A percentile compares a stretch with the other conserved stretches of the same genome.
These are phyloP conservation scores for Jaapia argillacea DNA, from an alignment of 768 basidiomycete genomes.

Conservation along the genomic window DNA sequence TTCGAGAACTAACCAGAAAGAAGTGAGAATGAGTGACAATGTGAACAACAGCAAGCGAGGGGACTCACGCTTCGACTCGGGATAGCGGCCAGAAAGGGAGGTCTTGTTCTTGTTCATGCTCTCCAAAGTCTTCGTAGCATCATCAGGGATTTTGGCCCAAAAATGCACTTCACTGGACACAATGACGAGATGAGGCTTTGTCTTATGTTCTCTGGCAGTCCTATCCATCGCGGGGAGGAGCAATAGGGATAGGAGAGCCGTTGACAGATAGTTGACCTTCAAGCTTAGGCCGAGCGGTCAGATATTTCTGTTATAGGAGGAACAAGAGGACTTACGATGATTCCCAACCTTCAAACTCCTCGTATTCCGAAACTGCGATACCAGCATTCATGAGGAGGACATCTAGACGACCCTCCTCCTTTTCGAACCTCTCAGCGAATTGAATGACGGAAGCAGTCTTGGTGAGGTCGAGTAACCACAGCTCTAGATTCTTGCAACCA, in stretches of 20 bases:
- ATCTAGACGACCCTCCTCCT: conserved; percentile 9
- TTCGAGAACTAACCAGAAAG: background rate
- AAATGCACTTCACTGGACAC: conserved; percentile 12
- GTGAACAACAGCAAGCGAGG: background rate
- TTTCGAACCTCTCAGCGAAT: conserved; percentile 10
- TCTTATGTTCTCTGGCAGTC: conserved; percentile 4
- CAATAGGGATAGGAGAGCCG: conserved; percentile 10
- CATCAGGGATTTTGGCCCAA: background rate
- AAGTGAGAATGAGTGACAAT: too few relatives aligned
- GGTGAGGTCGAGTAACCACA: conserved; percentile 15
- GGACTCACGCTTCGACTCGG: background rate
- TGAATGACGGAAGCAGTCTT: conserved; percentile 9
- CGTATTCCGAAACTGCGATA: conserved; percentile 1
- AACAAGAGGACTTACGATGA: conserved; percentile 6
- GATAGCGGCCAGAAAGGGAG: background rate
- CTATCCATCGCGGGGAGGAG: conserved; percentile 12
- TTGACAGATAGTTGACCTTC: conserved; percentile 12
- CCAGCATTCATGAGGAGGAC: conserved; percentile 13
- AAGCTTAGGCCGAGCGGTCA: conserved; percentile 10
- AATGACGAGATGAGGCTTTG: conserved; percentile 7
- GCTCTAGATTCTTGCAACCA: conserved; percentile 6
- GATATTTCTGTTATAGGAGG: too few relatives aligned
- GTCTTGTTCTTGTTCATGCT: background rate
- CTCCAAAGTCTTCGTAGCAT: background rate
- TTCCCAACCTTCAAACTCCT: conserved; percentile 13